A percentile compares a stretch with the other conserved stretches of the same genome.
Evolutionary conservation across 2,329 filamentous ascomycete genomes (phyloP).

Genomic region (Diaporthe destruens): DNA sequence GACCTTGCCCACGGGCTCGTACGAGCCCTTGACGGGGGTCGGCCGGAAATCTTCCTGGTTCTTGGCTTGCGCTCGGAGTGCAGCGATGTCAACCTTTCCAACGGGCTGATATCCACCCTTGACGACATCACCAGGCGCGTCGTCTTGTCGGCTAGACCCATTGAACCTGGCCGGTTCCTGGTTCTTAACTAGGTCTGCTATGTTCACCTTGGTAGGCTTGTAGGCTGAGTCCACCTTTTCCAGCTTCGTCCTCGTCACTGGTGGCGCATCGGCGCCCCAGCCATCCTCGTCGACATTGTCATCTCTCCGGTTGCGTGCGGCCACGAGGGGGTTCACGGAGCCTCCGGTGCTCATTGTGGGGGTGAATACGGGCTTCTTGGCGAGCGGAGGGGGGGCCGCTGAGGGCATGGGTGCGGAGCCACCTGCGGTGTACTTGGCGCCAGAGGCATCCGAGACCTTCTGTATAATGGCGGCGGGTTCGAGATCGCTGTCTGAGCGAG

Average conservation of each 20-base stretch:
- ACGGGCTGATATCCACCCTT: conserved; percentile 91
- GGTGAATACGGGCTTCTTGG: conserved; percentile 92
- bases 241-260: conserved; percentile 84
- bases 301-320: conserved; percentile 72
- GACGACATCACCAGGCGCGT: conserved; percentile 73
- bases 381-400: conserved; percentile 75
- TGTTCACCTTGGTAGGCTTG: conserved; percentile 94
- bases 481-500: conserved; percentile 89
- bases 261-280: conserved; percentile 96
- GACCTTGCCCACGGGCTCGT: conserved; percentile 95
- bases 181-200: conserved; percentile 83
- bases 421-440: conserved; percentile 89
- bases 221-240: conserved; percentile 95
- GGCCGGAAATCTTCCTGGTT: conserved; percentile 82
- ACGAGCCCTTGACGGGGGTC: conserved; percentile 88
- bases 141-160: conserved; percentile 58
- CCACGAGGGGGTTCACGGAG: conserved; percentile 76
- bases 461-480: conserved; percentile 89
- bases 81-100: conserved; percentile 97
- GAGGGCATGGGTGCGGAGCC: conserved; percentile 66
- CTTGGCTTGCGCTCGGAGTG: conserved; percentile 82
- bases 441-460: conserved; percentile 94
- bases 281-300: conserved; percentile 83
- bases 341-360: conserved; percentile 65
- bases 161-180: conserved; percentile 74